Conservation (phyloP, 192 early-diverging fungal species). For the Rhizophagus sp. region DNA sequence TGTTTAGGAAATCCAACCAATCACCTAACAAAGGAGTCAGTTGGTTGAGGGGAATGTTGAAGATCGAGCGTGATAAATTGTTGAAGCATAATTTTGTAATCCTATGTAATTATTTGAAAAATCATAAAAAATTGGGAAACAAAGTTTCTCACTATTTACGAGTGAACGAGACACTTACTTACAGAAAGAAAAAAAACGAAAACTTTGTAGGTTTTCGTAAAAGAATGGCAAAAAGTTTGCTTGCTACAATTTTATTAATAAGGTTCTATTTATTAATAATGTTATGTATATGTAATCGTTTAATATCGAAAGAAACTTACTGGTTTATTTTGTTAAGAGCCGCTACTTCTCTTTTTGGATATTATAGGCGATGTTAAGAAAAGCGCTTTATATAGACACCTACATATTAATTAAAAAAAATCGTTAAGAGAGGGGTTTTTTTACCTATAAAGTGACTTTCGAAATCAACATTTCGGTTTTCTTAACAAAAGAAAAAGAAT, state of each 20-base stretch:
- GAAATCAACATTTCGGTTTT: background rate
- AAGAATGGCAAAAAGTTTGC: background rate
- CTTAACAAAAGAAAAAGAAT: background rate
- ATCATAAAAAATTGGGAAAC: background rate
- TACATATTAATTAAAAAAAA: background rate
- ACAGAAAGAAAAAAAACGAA: background rate
- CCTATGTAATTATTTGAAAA: background rate
- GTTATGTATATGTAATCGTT: background rate
- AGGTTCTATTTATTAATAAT: background rate
- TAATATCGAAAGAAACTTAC: background rate
- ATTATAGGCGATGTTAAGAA: background rate
- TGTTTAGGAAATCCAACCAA: background rate
- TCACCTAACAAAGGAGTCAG: background rate
- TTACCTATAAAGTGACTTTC: background rate
- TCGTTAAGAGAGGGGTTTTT: conserved; percentile 1
- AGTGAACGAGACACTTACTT: background rate
- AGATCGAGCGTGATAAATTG: conserved; percentile 1
- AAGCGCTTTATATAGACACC: background rate
- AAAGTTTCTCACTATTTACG: conserved; percentile 1
- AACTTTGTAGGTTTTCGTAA: background rate
- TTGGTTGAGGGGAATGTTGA: background rate
- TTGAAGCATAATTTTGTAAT: conserved; percentile 1
- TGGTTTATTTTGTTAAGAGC: background rate
- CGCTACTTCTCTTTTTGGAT: background rate
- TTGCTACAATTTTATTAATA: background rate